A percentile compares a stretch with the other conserved stretches of the same genome.
Conservation (phyloP, 257 asterid genomes). For the Gentiana macrophylla region DNA sequence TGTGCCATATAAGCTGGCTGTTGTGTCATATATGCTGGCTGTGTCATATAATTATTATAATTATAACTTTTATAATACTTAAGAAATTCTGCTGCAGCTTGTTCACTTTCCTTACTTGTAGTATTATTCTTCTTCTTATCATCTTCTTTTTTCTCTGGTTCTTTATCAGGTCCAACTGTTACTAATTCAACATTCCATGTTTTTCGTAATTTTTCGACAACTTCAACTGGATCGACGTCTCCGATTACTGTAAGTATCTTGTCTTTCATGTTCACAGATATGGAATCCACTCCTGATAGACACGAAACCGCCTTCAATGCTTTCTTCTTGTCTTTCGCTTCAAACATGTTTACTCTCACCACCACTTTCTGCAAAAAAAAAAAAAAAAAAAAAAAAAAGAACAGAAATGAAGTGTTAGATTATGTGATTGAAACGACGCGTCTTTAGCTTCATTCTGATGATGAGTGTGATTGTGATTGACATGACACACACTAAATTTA, state of each 20-base stretch:
- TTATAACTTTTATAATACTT: slow-evolving; percentile 7
- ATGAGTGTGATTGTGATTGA: too few species aligned
- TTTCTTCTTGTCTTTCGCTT: too few species aligned
- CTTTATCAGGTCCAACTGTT: slow-evolving; percentile 64
- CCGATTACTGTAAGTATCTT: slow-evolving; percentile 53
- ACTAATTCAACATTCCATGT: slow-evolving; percentile 45
- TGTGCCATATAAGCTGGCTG: slow-evolving; percentile 5
- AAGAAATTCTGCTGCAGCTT: slow-evolving; percentile 11
- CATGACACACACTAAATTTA: too few species aligned
- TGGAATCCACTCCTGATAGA: slow-evolving; percentile 45
- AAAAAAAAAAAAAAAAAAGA: too few species aligned
- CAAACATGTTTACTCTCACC: too few species aligned
- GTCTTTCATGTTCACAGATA: slow-evolving; percentile 44
- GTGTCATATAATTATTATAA: slow-evolving; percentile 2
- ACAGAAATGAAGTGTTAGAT: too few species aligned
- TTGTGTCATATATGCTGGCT: background rate
- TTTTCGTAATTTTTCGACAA: slow-evolving; percentile 50
- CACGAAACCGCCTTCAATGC: background rate
- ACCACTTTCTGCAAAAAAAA: too few species aligned
- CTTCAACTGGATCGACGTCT: slow-evolving; percentile 41
- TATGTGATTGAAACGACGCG: too few species aligned
- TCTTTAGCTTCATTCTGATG: too few species aligned
- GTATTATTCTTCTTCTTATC: slow-evolving; percentile 35
- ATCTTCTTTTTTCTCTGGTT: slow-evolving; percentile 50
- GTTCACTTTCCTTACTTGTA: background rate